Evolutionary conservation across 2,329 filamentous ascomycete genomes (phyloP).

Genomic region (Pseudohalonectria lignicola): DNA sequence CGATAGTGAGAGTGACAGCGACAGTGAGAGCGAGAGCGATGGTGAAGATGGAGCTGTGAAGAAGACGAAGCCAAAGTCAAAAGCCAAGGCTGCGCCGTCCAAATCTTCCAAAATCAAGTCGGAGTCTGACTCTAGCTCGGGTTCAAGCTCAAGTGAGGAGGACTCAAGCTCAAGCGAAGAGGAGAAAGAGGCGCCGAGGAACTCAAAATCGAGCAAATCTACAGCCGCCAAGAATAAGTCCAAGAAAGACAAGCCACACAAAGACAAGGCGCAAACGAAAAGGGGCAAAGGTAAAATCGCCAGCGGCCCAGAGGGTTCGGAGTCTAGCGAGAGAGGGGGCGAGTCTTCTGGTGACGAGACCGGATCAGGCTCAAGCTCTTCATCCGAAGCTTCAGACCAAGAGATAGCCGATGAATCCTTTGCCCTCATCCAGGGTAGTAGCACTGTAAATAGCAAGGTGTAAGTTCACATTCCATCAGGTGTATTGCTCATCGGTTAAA

Average conservation of each 20-base stretch:
- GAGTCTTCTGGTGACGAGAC: slow-evolving; percentile 1
- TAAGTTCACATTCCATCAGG: too few relatives aligned
- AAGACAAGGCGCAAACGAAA: too few relatives aligned
- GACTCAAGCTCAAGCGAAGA: slow-evolving; percentile 8
- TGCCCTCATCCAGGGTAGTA: slow-evolving; percentile 6
- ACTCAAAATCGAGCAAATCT: too few relatives aligned
- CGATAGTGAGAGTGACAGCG: slow-evolving; percentile 14
- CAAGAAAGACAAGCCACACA: slow-evolving; percentile 5
- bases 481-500: too few relatives aligned
- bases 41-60: slow-evolving; percentile 9
- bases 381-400: slow-evolving; percentile 4
- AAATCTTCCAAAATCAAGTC: slow-evolving; percentile 8
- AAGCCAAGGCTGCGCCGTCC: slow-evolving; percentile 2
- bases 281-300: background rate
- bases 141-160: slow-evolving; percentile 7
- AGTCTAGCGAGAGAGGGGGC: background rate
- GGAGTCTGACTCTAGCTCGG: slow-evolving; percentile 6
- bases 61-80: slow-evolving; percentile 7
- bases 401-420: slow-evolving; percentile 24
- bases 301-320: background rate
- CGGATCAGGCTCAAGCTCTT: background rate
- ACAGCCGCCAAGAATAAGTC: too few relatives aligned
- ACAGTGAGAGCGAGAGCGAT: slow-evolving; percentile 17
- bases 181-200: slow-evolving; percentile 4
- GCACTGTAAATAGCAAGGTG: background rate